These are phyloP conservation scores for Boletellus sp. DNA, from an alignment of 768 basidiomycete species.

Conservation along the genomic window DNA sequence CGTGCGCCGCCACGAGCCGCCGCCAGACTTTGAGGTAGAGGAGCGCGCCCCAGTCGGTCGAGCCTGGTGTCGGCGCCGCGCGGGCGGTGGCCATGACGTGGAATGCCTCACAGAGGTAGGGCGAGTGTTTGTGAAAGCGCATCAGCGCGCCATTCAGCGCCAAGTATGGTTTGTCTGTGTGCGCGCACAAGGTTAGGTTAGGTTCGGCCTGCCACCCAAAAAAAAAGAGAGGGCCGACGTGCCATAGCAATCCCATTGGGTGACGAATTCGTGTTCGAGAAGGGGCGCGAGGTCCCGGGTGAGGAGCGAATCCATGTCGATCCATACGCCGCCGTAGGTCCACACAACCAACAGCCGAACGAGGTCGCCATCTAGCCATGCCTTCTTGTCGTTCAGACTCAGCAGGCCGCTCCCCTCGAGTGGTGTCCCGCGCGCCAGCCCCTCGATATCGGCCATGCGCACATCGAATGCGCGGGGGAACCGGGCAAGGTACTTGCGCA, in stretches of 20 bases:
- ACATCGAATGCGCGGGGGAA: constrained; percentile 75
- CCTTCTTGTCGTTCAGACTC: constrained; percentile 64
- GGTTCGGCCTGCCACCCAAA: too few relatives aligned
- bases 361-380: constrained; percentile 94
- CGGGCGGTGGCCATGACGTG: constrained; percentile 76
- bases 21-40: constrained; percentile 93
- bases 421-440: constrained; percentile 71
- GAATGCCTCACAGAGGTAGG: constrained; percentile 96
- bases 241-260: constrained; percentile 99
- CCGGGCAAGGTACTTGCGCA: constrained; percentile 53
- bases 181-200: too few relatives aligned
- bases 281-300: constrained; percentile 85
- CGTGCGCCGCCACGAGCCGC: constrained; percentile 63
- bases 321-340: constrained; percentile 91
- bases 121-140: constrained; percentile 87
- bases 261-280: constrained; percentile 93
- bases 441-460: constrained; percentile 60
- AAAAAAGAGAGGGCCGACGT: constrained; percentile 15
- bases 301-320: constrained; percentile 95
- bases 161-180: constrained; percentile 66
- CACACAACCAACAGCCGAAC: constrained; percentile 85
- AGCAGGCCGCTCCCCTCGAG: constrained; percentile 65
- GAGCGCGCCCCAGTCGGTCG: constrained; percentile 91
- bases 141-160: constrained; percentile 92
- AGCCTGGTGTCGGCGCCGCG: constrained; percentile 64